Base-by-base conservation (phyloP, 441 rosid species). In the Hypseocharis bilobata region DNA sequence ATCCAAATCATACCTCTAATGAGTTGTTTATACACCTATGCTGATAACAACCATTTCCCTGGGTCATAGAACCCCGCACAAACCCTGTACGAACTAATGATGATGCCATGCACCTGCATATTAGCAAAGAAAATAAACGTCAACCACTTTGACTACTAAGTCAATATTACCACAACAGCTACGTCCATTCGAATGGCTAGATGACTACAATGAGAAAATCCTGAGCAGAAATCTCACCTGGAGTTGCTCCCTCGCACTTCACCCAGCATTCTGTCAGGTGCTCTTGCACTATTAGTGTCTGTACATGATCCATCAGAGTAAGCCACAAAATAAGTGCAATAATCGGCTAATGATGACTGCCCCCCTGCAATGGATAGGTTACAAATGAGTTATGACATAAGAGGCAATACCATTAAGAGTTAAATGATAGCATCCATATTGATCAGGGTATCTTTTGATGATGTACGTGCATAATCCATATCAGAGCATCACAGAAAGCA, bases 261-360 rank as follows among this genome's bases (percentile, higher is more conserved):
- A 70, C 99, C 99, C 77, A 93, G 72, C 97, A 87, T 91, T 79
- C 93, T 91, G 73, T 93, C 99, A 6, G 97, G 99, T 8, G 93
- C 83, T 54, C 99, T 83, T 58, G 99, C 96, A 75, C 96, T 91
- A 62, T 86, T 89, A 60, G 83, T 78, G 71, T 91, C 99, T 14
- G 96, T 93, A 74, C 99, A 93, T 28, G 97, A 93, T 66, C 99
- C 99, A 79, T 93, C 99, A 63, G 99, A 93, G 70, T 93, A 93
- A 13, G 99, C 99, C 70, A 93, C 99, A 74, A 87, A 88, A 72
- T 93, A 93, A 40, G 97, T 85, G 77, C 99, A 93, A 72, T 91
- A 93, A 84, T 93, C 99, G 45, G 99, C 97, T 72, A 93, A 72
- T 20, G 96, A 89, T 64, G 99, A 93, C 80, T 93, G 99, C 65